Base-by-base conservation (phyloP, 176 grass and related monocot genomes). In the Echinochloa phyllopogon region DNA sequence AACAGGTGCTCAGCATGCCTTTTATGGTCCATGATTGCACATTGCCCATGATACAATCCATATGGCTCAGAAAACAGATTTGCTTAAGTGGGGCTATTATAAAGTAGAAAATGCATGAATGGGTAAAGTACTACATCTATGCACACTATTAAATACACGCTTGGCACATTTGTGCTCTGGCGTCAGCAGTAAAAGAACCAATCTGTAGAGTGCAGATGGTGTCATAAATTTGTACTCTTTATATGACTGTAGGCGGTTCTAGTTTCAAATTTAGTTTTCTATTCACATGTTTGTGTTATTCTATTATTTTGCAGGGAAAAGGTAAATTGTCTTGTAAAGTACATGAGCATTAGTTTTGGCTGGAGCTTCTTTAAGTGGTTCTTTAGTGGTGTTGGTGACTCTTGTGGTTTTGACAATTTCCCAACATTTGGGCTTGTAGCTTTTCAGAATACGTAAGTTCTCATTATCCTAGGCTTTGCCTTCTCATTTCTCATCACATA, bases 361-460 rank as follows among this genome's bases (percentile, higher is more conserved):
- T 89, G 87, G 87, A 81, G 87, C 42, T 89, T 76, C 61, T 89
- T 89, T 85, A 85, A 89, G 15, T 89, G 87, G 87, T 89, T 89
- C 71, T 89, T 85, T 52, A 85, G 87, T 81, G 87, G 87, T 20
- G 71, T 76, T 63, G 87, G 82, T 76, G 82, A 89, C 52, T 85
- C 87, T 45, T 85, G 82, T 69, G 87, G 87, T 69, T 89, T 89
- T 10, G 82, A 85, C 77, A 85, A 85, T 81, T 85, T 89, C 55
- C 83, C 77, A 62, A 81, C 62, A 85, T 89, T 89, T 76, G 87
- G 87, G 27, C 11, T 81, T 81, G 61, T 42, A 81, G 87, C 82
- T 76, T 89, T 81, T 63, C 62, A 70, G 36, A 69, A 76, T 12
- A 85, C 83, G 83, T 85, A 69, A 62, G 62, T 63, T 80, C 62